Conservation (phyloP, 139 green algal species). For the Pseudopediastrum boryanum region DNA sequence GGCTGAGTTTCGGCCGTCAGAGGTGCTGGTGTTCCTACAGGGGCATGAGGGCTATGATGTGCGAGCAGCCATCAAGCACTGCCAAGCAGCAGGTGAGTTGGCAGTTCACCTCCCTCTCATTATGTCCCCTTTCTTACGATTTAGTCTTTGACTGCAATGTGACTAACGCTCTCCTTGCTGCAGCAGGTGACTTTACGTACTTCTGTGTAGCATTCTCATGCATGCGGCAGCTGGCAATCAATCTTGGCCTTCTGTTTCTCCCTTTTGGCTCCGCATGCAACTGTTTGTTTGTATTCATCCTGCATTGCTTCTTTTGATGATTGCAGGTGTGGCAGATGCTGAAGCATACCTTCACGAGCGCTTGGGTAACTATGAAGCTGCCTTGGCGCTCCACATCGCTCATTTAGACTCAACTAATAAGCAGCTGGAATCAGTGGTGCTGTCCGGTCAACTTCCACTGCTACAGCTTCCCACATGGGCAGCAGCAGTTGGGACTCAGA, state of each 20-base stretch:
- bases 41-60: conserved; percentile 40
- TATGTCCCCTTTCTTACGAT: too few species aligned
- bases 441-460: conserved; percentile 10
- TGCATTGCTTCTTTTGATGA: too few species aligned
- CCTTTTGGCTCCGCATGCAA: background rate
- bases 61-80: conserved; percentile 18
- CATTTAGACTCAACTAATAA: background rate
- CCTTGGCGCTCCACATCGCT: conserved; percentile 39
- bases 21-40: conserved; percentile 47
- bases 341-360: conserved; percentile 57
- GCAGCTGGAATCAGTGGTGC: background rate
- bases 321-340: conserved; percentile 41
- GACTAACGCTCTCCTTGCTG: too few species aligned
- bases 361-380: conserved; percentile 42
- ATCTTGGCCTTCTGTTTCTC: background rate
- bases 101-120: too few species aligned
- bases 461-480: conserved; percentile 8
- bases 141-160: too few species aligned
- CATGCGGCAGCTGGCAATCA: background rate
- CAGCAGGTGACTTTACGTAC: too few species aligned
- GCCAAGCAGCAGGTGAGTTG: conserved; percentile 13
- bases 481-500: too few species aligned
- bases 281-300: background rate
- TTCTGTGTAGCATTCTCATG: too few species aligned
- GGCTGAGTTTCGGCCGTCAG: conserved; percentile 38